phyloP scores from a whole-genome alignment of 306 rosid genomes.

The Inga oerstediana region DNA sequence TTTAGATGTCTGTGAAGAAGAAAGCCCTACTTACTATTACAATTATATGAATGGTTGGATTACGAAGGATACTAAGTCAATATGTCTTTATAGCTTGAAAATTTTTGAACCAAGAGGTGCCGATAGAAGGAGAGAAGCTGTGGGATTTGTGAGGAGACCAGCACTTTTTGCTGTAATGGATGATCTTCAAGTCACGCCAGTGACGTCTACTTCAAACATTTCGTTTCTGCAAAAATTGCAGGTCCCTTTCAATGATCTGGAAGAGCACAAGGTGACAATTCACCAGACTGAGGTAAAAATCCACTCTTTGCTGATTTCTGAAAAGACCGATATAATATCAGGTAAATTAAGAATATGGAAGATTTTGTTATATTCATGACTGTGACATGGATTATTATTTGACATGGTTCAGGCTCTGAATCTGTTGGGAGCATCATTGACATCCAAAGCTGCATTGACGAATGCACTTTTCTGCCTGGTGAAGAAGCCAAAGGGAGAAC shows the following conservation, averaged over 20 bases:
- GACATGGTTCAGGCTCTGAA: not conserved
- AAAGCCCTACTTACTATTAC: not conserved
- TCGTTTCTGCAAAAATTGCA: constrained; percentile 36
- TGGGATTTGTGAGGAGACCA: constrained; percentile 42
- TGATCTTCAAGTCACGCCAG: constrained; percentile 37
- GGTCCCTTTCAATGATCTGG: constrained; percentile 38
- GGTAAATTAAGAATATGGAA: not conserved
- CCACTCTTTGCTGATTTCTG: not conserved
- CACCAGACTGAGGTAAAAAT: not conserved
- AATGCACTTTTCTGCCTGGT: not conserved
- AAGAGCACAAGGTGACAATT: constrained; percentile 36
- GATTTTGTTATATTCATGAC: not conserved
- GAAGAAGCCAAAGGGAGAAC: not conserved
- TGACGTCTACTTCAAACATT: constrained; percentile 30
- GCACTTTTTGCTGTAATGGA: constrained; percentile 35
- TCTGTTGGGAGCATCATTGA: not conserved
- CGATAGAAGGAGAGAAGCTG: constrained; percentile 10
- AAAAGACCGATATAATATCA: too few species aligned
- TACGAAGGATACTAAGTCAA: too few species aligned
- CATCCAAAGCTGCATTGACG: not conserved
- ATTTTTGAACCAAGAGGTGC: constrained; percentile 33
- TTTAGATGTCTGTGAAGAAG: not conserved
- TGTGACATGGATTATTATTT: not conserved
- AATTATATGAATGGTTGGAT: fast-evolving
- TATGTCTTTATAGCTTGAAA: fast-evolving